Evolutionary conservation across 495 filamentous ascomycete genomes (phyloP).

Genomic region (Apodospora peruviana): DNA sequence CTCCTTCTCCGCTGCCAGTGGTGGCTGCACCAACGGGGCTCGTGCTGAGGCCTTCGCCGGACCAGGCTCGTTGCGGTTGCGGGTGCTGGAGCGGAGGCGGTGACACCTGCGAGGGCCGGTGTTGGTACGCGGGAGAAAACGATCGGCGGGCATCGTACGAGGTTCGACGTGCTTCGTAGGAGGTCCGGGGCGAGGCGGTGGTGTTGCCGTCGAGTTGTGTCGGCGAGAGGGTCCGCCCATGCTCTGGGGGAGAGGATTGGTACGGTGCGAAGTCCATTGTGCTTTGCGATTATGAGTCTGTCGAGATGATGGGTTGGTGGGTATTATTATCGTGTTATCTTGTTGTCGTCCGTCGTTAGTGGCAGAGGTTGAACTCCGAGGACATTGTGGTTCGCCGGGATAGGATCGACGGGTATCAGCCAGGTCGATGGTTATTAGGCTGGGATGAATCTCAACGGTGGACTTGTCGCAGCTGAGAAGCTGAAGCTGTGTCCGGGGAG

Average conservation of each 20-base stretch:
- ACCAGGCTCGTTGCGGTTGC: conserved; percentile 47
- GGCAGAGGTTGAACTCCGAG: too few species aligned
- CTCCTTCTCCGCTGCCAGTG: neutral
- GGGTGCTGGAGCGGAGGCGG: conserved; percentile 46
- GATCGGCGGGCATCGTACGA: conserved; percentile 39
- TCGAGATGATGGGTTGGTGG: neutral
- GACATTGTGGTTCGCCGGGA: too few species aligned
- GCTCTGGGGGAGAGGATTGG: conserved; percentile 79
- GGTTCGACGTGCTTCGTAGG: conserved; percentile 37
- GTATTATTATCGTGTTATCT: too few species aligned
- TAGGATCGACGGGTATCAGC: too few species aligned
- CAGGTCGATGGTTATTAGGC: too few species aligned
- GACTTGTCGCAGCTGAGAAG: too few species aligned
- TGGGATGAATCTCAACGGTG: too few species aligned
- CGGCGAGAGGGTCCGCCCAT: conserved; percentile 65
- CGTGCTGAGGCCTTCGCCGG: conserved; percentile 19
- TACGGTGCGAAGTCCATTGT: conserved; percentile 94
- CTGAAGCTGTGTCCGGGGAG: too few species aligned
- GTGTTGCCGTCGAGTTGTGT: conserved; percentile 37
- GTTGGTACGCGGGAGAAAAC: conserved; percentile 39
- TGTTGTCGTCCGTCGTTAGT: too few species aligned
- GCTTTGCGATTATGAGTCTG: neutral
- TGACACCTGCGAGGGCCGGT: conserved; percentile 28
- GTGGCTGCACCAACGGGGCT: neutral
- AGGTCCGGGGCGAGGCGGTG: conserved; percentile 47